Conservation (phyloP, 768 basidiomycete species). For the Phanerochaete sordida region DNA sequence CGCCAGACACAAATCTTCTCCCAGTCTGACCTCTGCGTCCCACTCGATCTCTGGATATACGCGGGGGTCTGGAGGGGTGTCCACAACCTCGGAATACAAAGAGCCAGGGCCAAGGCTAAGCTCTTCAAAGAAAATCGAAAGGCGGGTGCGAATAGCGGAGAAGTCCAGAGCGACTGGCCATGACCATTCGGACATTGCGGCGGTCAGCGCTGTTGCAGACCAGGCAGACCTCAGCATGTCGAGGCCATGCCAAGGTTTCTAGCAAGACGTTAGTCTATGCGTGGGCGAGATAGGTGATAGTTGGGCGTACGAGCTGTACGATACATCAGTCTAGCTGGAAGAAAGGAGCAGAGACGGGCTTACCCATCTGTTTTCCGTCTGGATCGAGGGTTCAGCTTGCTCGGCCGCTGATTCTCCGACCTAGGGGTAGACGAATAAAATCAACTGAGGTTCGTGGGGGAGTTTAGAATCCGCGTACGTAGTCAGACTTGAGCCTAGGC, state of each 20-base stretch:
- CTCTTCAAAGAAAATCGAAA: constrained; percentile 21
- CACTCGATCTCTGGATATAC: constrained; percentile 23
- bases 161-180: constrained; percentile 19
- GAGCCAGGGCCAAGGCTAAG: constrained; percentile 23
- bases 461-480: too few species aligned
- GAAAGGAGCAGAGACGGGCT: neutral
- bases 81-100: constrained; percentile 20
- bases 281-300: too few species aligned
- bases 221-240: constrained; percentile 14
- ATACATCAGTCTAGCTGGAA: too few species aligned
- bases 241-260: constrained; percentile 17
- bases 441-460: too few species aligned
- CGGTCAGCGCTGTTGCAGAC: constrained; percentile 14
- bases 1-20: constrained; percentile 21
- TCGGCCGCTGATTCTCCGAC: neutral
- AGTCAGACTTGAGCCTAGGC: neutral
- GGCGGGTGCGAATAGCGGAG: constrained; percentile 15
- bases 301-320: neutral
- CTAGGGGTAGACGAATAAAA: neutral
- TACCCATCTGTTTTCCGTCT: neutral
- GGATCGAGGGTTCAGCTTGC: neutral
- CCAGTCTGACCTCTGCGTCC: constrained; percentile 25
- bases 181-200: constrained; percentile 17
- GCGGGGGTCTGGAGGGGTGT: constrained; percentile 15
- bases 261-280: neutral